Base-by-base conservation (phyloP, 306 rosid genomes). In the Lotus japonicus region DNA sequence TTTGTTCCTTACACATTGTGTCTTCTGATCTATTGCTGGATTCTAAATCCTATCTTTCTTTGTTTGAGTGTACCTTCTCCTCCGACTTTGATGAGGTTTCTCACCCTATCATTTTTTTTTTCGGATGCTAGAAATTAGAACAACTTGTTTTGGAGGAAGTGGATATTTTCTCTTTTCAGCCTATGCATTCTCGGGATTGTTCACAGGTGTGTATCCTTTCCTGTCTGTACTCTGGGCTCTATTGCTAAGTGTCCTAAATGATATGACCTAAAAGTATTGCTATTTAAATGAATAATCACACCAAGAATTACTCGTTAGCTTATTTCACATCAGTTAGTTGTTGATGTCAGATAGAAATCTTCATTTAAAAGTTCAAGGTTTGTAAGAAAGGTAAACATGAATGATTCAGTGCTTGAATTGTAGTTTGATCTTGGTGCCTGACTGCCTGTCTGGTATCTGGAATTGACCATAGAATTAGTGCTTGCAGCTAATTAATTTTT, bases 101-200 rank as follows among this genome's bases (percentile, higher is more conserved):
- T 70, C 31, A 43, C 7, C 19, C 68, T 56, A 14, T 38, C 76
- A 15, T 18, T 64, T 64, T 38, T 33, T 33, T 36, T 36, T 56
- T 35, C 45, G 73, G 31, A 57, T 68, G 77, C 71, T 76, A 94
- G 98, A 88, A 83, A 90, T 58, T 94, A 71, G 89, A 94, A 66
- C 86, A 78, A 73, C 79, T 94, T 72, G 96, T 90, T 65, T 75
- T 66, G 85, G 80, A 76, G 71, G 78, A 78, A 76, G 84, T 76
- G 58, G 97, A 94, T 71, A 85, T 86, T 51, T 88, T 80, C 81
- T 82, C 92, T 72, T 90, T 94, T 81, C 89, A 83, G 72, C 96
- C 98, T 65, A 90, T 88, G 95, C 96, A 90, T 77, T 72, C 89
- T 63, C 83, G 86, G 51, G 98, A 88, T 79, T 94, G 98, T 79